Evolutionary conservation across 345 rosid species (phyloP).

Genomic region (Lepidium sativum): DNA sequence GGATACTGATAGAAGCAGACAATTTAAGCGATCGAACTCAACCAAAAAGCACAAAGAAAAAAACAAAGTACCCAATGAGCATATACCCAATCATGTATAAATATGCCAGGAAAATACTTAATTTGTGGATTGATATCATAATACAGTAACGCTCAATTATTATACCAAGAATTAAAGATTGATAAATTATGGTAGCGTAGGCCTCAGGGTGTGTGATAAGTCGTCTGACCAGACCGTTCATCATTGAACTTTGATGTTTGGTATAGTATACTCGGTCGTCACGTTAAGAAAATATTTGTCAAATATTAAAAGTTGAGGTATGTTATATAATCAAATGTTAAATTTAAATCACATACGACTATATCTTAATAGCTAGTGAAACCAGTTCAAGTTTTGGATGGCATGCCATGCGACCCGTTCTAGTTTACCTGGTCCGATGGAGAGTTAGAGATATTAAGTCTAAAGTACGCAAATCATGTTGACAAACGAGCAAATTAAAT

Average conservation of each 20-base stretch:
- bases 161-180: background rate
- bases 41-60: background rate
- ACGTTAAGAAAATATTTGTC: background rate
- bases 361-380: background rate
- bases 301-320: background rate
- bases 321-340: background rate
- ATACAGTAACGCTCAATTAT: background rate
- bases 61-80: background rate
- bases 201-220: background rate
- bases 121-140: background rate
- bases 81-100: background rate
- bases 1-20: background rate
- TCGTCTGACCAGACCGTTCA: conserved; percentile 16
- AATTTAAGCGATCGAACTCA: background rate
- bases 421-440: background rate
- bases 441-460: background rate
- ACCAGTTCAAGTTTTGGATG: background rate
- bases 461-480: background rate
- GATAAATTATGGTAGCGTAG: background rate
- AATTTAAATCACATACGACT: background rate
- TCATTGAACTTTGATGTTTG: conserved; percentile 8
- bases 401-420: conserved; percentile 4
- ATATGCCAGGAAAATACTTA: background rate
- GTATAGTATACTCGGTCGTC: conserved; percentile 8
- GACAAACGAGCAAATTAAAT: background rate